These are phyloP conservation scores for Trichoderma atroviride DNA, from an alignment of 2,329 filamentous ascomycete genomes.

Conservation along the genomic window DNA sequence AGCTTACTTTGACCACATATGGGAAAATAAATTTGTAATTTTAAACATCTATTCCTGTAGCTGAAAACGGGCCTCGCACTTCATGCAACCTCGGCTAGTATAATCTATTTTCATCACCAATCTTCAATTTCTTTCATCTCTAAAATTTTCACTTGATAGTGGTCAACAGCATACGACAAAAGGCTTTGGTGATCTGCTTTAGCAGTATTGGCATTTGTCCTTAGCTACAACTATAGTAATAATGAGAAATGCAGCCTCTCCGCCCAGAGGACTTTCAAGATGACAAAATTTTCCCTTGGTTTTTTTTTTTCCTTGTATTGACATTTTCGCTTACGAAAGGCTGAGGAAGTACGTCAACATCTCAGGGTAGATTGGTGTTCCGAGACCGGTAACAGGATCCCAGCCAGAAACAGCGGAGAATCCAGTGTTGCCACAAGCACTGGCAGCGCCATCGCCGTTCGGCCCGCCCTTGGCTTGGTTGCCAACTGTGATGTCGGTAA, in stretches of 20 bases:
- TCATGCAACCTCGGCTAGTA: too few species aligned
- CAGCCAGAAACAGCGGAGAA: conserved; percentile 31
- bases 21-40: too few species aligned
- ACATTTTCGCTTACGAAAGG: neutral
- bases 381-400: conserved; percentile 31
- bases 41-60: too few species aligned
- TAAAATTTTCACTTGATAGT: neutral
- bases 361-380: conserved; percentile 29
- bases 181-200: neutral
- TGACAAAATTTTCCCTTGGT: neutral
- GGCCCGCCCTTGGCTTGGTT: conserved; percentile 30
- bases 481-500: conserved; percentile 29
- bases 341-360: conserved; percentile 48
- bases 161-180: neutral
- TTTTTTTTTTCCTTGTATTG: neutral
- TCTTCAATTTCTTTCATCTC: neutral
- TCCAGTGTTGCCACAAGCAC: conserved; percentile 29
- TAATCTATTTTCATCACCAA: too few species aligned
- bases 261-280: neutral
- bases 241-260: neutral
- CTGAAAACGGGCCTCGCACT: too few species aligned
- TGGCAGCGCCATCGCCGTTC: conserved; percentile 13
- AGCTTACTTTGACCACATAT: too few species aligned
- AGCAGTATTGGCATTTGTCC: neutral
- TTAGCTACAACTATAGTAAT: neutral